A percentile compares a stretch with the other conserved stretches of the same genome.
These are phyloP conservation scores for Hawksworthiomyces lignivorus DNA, from an alignment of 2,329 filamentous ascomycete genomes.

Conservation along the genomic window DNA sequence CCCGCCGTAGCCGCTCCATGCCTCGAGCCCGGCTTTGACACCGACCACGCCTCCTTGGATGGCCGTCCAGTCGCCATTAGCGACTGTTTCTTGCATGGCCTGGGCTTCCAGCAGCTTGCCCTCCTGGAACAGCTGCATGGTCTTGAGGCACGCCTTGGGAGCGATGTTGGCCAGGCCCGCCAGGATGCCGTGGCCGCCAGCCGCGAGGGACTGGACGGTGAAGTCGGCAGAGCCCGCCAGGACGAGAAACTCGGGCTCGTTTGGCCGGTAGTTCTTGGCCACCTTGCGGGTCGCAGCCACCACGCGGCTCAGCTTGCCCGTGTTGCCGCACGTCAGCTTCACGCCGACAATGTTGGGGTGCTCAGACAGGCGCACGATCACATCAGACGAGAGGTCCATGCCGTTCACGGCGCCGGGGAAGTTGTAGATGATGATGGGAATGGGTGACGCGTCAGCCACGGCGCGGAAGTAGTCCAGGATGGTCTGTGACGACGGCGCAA, in stretches of 20 bases:
- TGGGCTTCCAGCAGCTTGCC: slow-evolving; percentile 54
- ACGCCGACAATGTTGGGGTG: slow-evolving; percentile 62
- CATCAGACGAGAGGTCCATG: slow-evolving; percentile 56
- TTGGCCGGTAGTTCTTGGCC: slow-evolving; percentile 4
- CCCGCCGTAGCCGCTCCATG: slow-evolving; percentile 61
- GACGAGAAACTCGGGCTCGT: slow-evolving; percentile 49
- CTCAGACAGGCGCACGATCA: slow-evolving; percentile 49
- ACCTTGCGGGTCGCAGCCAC: slow-evolving; percentile 47
- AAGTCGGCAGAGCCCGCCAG: slow-evolving; percentile 69
- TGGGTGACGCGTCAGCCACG: slow-evolving; percentile 54
- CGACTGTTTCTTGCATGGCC: slow-evolving; percentile 56
- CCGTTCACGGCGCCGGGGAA: slow-evolving; percentile 57
- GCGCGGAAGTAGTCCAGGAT: slow-evolving; percentile 59
- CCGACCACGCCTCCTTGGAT: slow-evolving; percentile 66
- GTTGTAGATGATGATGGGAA: slow-evolving; percentile 64
- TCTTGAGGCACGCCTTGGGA: slow-evolving; percentile 56
- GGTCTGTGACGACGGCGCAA: slow-evolving; percentile 52
- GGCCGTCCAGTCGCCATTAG: slow-evolving; percentile 63
- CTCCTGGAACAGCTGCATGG: slow-evolving; percentile 51
- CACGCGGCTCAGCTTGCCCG: slow-evolving; percentile 59
- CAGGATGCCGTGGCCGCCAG: slow-evolving; percentile 63
- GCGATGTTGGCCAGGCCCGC: slow-evolving; percentile 66
- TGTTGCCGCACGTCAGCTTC: slow-evolving; percentile 65
- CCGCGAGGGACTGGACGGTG: slow-evolving; percentile 59
- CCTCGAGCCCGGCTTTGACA: slow-evolving; percentile 59